These are phyloP conservation scores for Ramichloridium luteum DNA, from an alignment of 2,329 filamentous ascomycete species.

Conservation along the genomic window DNA sequence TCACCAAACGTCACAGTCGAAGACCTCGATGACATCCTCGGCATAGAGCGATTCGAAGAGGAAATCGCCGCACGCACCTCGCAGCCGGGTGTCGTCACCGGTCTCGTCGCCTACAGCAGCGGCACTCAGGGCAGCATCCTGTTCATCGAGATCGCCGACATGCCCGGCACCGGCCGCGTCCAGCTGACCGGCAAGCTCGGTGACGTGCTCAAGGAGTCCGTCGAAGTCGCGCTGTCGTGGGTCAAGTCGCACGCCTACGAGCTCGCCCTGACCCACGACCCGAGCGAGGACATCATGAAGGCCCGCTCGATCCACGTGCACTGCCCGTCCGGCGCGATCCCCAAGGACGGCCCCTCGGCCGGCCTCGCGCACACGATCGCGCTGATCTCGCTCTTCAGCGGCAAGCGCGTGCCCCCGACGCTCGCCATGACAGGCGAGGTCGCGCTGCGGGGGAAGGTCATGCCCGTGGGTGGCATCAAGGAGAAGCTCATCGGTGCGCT, in stretches of 20 bases:
- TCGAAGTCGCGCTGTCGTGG: constrained; percentile 93
- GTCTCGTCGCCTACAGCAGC: constrained; percentile 84
- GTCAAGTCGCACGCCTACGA: constrained; percentile 93
- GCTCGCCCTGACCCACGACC: constrained; percentile 68
- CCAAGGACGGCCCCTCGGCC: constrained; percentile 76
- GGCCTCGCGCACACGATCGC: constrained; percentile 91
- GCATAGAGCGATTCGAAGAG: constrained; percentile 86
- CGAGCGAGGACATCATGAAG: constrained; percentile 89
- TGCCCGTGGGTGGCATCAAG: constrained; percentile 94
- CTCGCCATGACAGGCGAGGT: constrained; percentile 86
- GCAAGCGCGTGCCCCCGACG: constrained; percentile 73
- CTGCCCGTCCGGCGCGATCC: constrained; percentile 86
- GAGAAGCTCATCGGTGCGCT: constrained; percentile 95
- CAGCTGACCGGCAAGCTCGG: constrained; percentile 94
- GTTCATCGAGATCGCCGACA: constrained; percentile 96
- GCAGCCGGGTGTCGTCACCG: constrained; percentile 86
- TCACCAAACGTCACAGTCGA: constrained; percentile 58
- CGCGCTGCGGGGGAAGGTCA: constrained; percentile 75
- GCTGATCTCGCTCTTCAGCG: constrained; percentile 78
- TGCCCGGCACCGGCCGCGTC: constrained; percentile 84
- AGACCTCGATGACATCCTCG: constrained; percentile 81
- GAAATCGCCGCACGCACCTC: constrained; percentile 78
- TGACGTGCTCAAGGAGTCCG: constrained; percentile 91
- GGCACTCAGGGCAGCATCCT: constrained; percentile 91
- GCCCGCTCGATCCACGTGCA: constrained; percentile 89